Evolutionary conservation across 345 rosid species (phyloP), one percentile per base, ranked within the genome.

Genomic region (Gossypium mustelinum): DNA sequence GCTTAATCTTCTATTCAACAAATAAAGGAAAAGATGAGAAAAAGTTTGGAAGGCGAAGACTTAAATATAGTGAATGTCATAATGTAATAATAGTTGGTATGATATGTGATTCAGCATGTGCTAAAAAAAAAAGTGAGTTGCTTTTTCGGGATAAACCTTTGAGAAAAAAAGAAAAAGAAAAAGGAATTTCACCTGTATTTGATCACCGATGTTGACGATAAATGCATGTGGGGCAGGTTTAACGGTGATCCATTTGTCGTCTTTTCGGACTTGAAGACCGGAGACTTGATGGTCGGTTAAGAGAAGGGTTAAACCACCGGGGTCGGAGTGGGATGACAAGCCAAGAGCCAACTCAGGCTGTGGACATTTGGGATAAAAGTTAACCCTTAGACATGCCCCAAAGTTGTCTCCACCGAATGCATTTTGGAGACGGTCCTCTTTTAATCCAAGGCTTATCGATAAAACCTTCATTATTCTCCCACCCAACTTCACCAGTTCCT

Each of bases 291-390:
- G 73, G 50, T 93, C 98, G 24, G 98, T 92, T 76, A 95, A 79
- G 47, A 95, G 86, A 47, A 95, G 24, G 68, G 99, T 95, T 86
- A 93, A 66, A 67, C 98, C 98, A 0, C 98, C 98, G 0, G 99
- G 99, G 63, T 95, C 99, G 2, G 99, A 93, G 79, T 95, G 99
- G 0, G 97, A 77, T 0, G 99, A 93, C 45, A 95, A 81, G 11
- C 99, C 98, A 0, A 93, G 92, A 9, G 99, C 82, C 67, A 95
- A 69, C 50, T 90, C 93, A 3, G 99, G 99, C 52, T 90, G 94
- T 4, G 99, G 99, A 79, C 99, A 95, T 72, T 86, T 93, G 0
- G 99, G 98, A 76, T 95, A 95, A 75, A 87, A 95, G 54, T 95
- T 95, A 18, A 89, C 91, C 76, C 97, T 87, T 11, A 93, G 17